Conservation (phyloP, 768 basidiomycete species). For the Amanita jacksonii region DNA sequence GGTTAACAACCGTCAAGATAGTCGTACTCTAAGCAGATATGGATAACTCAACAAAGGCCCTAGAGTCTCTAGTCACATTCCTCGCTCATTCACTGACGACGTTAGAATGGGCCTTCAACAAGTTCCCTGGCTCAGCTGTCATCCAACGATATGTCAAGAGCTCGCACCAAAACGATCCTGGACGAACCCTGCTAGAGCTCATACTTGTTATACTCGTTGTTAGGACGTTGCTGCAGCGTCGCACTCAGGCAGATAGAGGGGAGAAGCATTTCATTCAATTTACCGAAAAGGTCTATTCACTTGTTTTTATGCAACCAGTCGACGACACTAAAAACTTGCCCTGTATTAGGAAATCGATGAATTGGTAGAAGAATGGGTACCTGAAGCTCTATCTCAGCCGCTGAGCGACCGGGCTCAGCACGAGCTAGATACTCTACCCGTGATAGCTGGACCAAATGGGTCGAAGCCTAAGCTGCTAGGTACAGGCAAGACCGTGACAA, state of each 20-base stretch:
- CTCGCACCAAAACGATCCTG: slow-evolving; percentile 94
- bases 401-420: slow-evolving; percentile 47
- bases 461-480: slow-evolving; percentile 72
- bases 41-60: slow-evolving; percentile 21
- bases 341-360: slow-evolving; percentile 99
- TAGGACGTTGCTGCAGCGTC: slow-evolving; percentile 79
- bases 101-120: slow-evolving; percentile 59
- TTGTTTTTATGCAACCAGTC: too few species aligned
- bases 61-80: slow-evolving; percentile 51
- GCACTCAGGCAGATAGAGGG: slow-evolving; percentile 78
- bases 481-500: slow-evolving; percentile 66
- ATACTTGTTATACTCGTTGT: slow-evolving; percentile 84
- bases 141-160: slow-evolving; percentile 87
- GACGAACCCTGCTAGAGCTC: slow-evolving; percentile 81
- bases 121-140: slow-evolving; percentile 73
- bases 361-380: slow-evolving; percentile 90
- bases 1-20: too few species aligned
- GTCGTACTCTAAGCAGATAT: too few species aligned
- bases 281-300: slow-evolving; percentile 66
- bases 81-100: slow-evolving; percentile 52
- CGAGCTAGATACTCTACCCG: slow-evolving; percentile 66
- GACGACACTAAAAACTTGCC: too few species aligned
- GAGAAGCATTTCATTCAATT: slow-evolving; percentile 89
- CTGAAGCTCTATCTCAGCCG: slow-evolving; percentile 70
- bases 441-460: slow-evolving; percentile 73